Evolutionary conservation across 1,284 basidiomycete genomes (phyloP), one percentile per base, ranked within the genome.

Genomic region (Heterobasidion occidentale): DNA sequence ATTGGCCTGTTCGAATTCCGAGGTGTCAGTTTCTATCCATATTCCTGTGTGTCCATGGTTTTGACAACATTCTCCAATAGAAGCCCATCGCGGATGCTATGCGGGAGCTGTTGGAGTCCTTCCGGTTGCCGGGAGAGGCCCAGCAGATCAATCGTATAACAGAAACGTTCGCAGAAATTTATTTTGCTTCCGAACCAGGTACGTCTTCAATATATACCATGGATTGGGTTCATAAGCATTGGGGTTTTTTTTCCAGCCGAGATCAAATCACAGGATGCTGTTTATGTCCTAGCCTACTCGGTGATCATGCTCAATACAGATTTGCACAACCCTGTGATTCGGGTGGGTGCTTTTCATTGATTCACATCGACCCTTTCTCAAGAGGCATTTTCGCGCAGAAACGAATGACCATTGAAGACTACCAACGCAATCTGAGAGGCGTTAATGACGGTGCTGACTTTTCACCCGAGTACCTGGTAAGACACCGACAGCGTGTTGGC

Each of bases 231-330:
- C 48, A 14, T 20, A 11, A 27, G 34, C 27, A 27, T 52, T 60
- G n/a, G 54, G 51, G n/a, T n/a, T 55, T 46, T 36, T 36, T 53
- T 56, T 58, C 14, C 60, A 89, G 91, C 83, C 51, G 95, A 95
- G 67, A 89, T 99, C 64, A 92, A 90, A 65, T 89, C 78, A 47
- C 86, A 94, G 71, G 97, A 99, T 70, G 92, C 96, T 1, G 92
- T 94, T 20, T 97, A 98, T 71, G 90, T 99, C 3, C 74, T 99
- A 33, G 84, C 96, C 0, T 99, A 89, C 71, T 98, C 96, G 0
- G 88, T 99, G 61, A 98, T 99, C 71, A 86, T 99, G 94, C 83
- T 99, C 57, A 99, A 99, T 71, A 99, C 97, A 2, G 97, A 99
- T 74, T 82, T 87, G 58, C 96, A 98, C 70, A 98, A 93, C 69